Evolutionary conservation across 2,329 filamentous ascomycete species (phyloP).

Genomic region (Pestalotiopsis sp.): DNA sequence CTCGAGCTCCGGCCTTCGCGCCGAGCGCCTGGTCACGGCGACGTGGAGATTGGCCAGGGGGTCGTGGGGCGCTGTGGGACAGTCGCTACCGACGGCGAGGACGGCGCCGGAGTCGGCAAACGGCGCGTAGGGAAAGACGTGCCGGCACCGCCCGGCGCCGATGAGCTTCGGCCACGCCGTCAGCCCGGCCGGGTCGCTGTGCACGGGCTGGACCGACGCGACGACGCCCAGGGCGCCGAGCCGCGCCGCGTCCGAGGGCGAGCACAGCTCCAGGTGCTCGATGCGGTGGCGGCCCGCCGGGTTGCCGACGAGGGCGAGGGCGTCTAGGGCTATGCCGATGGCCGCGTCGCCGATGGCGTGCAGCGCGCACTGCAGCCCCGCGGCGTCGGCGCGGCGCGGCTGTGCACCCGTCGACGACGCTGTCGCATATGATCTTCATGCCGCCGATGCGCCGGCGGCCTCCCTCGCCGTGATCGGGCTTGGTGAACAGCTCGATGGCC

Average conservation of each 20-base stretch:
- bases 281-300: constrained; percentile 55
- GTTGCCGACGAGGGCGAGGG: constrained; percentile 38
- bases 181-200: constrained; percentile 58
- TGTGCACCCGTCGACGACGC: constrained; percentile 63
- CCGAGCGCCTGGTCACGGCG: constrained; percentile 55
- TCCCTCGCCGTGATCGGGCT: constrained; percentile 12
- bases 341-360: constrained; percentile 66
- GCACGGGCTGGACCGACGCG: constrained; percentile 55
- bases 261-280: constrained; percentile 62
- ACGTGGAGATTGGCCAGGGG: constrained; percentile 59
- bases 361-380: constrained; percentile 57
- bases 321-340: constrained; percentile 55
- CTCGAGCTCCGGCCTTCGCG: constrained; percentile 15
- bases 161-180: constrained; percentile 59
- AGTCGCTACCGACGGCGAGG: constrained; percentile 59
- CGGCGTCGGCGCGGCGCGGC: constrained; percentile 52
- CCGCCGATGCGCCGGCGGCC: constrained; percentile 51
- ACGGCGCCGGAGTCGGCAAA: constrained; percentile 54
- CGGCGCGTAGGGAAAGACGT: constrained; percentile 62
- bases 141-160: constrained; percentile 48
- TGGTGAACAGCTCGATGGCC: constrained; percentile 43
- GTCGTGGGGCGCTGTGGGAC: constrained; percentile 57
- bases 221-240: constrained; percentile 58
- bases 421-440: constrained; percentile 63
- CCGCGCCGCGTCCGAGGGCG: constrained; percentile 49